Percentiles rank a stretch among this genome's conserved stretches.
Conservation (phyloP, 2,329 filamentous ascomycete genomes). For the Didymella segeticola region DNA sequence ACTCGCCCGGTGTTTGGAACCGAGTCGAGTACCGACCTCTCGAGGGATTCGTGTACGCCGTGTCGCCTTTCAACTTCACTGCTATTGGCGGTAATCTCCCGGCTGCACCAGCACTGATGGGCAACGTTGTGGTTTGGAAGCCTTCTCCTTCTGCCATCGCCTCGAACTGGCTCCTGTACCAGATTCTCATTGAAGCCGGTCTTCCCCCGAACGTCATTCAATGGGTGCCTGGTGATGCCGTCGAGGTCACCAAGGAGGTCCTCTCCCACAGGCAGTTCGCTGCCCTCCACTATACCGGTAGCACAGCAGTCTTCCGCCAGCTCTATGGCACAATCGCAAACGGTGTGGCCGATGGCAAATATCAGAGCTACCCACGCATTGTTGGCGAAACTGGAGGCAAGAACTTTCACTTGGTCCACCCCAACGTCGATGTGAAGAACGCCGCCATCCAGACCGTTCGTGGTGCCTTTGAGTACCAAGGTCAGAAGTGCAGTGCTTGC, state of each 20-base stretch:
- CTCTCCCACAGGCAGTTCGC: conserved; percentile 82
- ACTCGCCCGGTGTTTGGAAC: conserved; percentile 88
- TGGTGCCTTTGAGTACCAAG: conserved; percentile 88
- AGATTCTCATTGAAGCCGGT: conserved; percentile 89
- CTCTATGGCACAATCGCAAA: conserved; percentile 86
- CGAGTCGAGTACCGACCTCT: conserved; percentile 86
- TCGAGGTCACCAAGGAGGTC: conserved; percentile 78
- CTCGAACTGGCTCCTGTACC: conserved; percentile 89
- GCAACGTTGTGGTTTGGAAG: conserved; percentile 97
- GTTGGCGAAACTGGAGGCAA: conserved; percentile 92
- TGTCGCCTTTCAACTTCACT: conserved; percentile 97
- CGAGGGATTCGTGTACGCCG: conserved; percentile 94
- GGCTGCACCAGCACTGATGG: conserved; percentile 82
- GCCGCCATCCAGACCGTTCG: conserved; percentile 83
- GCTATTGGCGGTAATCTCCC: conserved; percentile 90
- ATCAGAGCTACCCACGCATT: conserved; percentile 84
- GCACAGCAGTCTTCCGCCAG: conserved; percentile 87
- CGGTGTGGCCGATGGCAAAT: conserved; percentile 81
- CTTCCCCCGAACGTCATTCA: conserved; percentile 90
- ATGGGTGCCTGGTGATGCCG: conserved; percentile 88
- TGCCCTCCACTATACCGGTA: conserved; percentile 93
- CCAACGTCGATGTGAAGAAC: conserved; percentile 77
- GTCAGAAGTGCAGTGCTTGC: conserved; percentile 89
- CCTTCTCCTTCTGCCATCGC: conserved; percentile 87
- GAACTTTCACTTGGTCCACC: conserved; percentile 88